A percentile compares a stretch with the other conserved stretches of the same genome.
Evolutionary conservation across 306 rosid species (phyloP).

Genomic region (Abrus precatorius): DNA sequence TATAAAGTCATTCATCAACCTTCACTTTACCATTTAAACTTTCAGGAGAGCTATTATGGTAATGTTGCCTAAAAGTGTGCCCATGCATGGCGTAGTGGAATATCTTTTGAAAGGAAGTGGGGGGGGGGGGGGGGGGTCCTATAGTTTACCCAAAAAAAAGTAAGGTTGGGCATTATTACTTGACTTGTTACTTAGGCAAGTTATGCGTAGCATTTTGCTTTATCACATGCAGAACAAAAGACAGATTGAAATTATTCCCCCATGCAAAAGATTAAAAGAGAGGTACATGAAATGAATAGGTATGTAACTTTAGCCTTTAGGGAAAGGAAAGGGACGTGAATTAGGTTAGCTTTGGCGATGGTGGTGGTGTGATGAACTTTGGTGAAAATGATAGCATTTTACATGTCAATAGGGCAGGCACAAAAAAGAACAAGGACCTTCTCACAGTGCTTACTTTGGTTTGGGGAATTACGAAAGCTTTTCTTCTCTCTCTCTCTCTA

Average conservation of each 20-base stretch:
- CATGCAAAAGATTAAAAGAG: slow-evolving; percentile 46
- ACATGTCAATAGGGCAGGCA: slow-evolving; percentile 49
- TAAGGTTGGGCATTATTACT: slow-evolving; percentile 29
- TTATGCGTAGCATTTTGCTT: slow-evolving; percentile 42
- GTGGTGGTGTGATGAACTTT: slow-evolving; percentile 41
- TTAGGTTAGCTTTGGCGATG: slow-evolving; percentile 34
- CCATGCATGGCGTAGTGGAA: slow-evolving; percentile 49
- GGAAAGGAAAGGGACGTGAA: slow-evolving; percentile 35
- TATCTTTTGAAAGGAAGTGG: slow-evolving; percentile 49
- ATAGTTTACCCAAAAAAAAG: slow-evolving; percentile 47
- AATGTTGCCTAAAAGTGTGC: slow-evolving; percentile 35
- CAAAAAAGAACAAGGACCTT: slow-evolving; percentile 54
- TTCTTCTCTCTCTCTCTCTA: slow-evolving; percentile 11
- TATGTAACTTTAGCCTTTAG: slow-evolving; percentile 47
- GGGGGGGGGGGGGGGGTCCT: slow-evolving; percentile 41
- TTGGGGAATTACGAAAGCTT: slow-evolving; percentile 67
- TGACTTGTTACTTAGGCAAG: slow-evolving; percentile 41
- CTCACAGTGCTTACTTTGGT: slow-evolving; percentile 54
- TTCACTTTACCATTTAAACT: not conserved
- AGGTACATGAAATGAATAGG: slow-evolving; percentile 29
- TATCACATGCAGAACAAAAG: slow-evolving; percentile 53
- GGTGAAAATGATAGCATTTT: slow-evolving; percentile 54
- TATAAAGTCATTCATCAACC: not conserved
- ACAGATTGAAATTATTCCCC: slow-evolving; percentile 52
- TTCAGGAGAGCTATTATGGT: not conserved